Evolutionary conservation across 345 rosid species (phyloP).

Genomic region (Gossypium turneri): DNA sequence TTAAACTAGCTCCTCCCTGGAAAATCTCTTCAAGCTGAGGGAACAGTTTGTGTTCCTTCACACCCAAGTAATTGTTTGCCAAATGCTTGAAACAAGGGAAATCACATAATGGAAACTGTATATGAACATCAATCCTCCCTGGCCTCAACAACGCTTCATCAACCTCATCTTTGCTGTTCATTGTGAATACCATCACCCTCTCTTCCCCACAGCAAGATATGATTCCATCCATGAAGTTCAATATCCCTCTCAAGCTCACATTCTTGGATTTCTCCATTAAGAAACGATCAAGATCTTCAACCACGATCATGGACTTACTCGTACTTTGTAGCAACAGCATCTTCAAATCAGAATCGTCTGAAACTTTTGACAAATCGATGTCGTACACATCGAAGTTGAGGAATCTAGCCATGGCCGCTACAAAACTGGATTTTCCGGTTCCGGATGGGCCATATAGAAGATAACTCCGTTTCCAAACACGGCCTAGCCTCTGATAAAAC

Average conservation of each 20-base stretch:
- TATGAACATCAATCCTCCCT: slow-evolving; percentile 59
- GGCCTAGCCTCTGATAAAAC: slow-evolving; percentile 58
- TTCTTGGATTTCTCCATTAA: slow-evolving; percentile 35
- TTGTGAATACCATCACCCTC: slow-evolving; percentile 56
- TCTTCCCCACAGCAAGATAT: slow-evolving; percentile 55
- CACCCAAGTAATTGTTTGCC: slow-evolving; percentile 38
- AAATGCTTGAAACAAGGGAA: slow-evolving; percentile 40
- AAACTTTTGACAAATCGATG: slow-evolving; percentile 43
- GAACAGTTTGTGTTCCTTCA: slow-evolving; percentile 50
- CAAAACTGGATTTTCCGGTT: slow-evolving; percentile 62
- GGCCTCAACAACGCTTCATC: slow-evolving; percentile 45
- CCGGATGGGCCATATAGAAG: slow-evolving; percentile 57
- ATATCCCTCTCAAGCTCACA: slow-evolving; percentile 39
- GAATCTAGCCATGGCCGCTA: slow-evolving; percentile 54
- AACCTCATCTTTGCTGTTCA: slow-evolving; percentile 36
- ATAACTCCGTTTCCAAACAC: slow-evolving; percentile 69
- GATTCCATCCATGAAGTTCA: slow-evolving; percentile 69
- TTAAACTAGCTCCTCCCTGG: slow-evolving; percentile 38
- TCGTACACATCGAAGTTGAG: slow-evolving; percentile 56
- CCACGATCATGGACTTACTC: slow-evolving; percentile 37
- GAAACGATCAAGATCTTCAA: slow-evolving; percentile 59
- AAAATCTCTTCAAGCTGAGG: slow-evolving; percentile 44
- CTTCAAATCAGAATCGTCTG: slow-evolving; percentile 51
- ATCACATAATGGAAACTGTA: slow-evolving; percentile 47
- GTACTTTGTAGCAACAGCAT: slow-evolving; percentile 47